Conservation (phyloP, 176 grass and related monocot genomes). For the Lolium multiflorum region DNA sequence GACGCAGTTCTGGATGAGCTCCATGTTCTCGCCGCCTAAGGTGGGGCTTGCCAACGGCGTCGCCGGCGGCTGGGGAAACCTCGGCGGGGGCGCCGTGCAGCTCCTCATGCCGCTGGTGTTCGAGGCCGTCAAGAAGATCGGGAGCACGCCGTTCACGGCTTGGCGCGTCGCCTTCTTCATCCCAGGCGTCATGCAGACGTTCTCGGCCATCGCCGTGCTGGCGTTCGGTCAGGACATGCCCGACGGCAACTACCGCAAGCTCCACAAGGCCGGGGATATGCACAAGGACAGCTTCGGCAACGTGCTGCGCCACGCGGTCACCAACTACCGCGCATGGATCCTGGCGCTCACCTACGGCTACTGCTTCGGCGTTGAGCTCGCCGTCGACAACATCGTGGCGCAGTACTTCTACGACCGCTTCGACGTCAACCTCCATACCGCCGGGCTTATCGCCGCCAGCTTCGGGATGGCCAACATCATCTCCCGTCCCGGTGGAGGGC, state of each 20-base stretch:
- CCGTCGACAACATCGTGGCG: conserved; percentile 91
- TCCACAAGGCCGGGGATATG: conserved; percentile 73
- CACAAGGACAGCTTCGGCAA: conserved; percentile 85
- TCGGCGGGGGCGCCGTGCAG: conserved; percentile 91
- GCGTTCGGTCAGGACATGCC: conserved; percentile 90
- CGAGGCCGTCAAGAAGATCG: conserved; percentile 66
- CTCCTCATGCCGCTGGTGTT: conserved; percentile 88
- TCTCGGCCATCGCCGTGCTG: conserved; percentile 69
- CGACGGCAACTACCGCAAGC: conserved; percentile 73
- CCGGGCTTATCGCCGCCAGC: conserved; percentile 85
- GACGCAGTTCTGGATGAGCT: conserved; percentile 98
- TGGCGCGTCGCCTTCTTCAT: conserved; percentile 94
- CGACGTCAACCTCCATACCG: conserved; percentile 64
- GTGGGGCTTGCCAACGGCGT: conserved; percentile 89
- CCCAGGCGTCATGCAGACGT: conserved; percentile 78
- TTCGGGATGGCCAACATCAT: conserved; percentile 87
- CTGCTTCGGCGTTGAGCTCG: conserved; percentile 88
- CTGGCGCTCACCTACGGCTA: conserved; percentile 89
- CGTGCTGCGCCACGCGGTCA: conserved; percentile 69
- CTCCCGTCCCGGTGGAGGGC: conserved; percentile 71
- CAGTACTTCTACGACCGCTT: conserved; percentile 97
- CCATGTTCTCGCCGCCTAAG: conserved; percentile 85
- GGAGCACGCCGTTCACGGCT: conserved; percentile 74
- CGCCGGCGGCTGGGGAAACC: conserved; percentile 93
- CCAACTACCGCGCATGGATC: conserved; percentile 86